phyloP scores from a whole-genome alignment of 202 grass and related monocot species.

The Setaria viridis region DNA sequence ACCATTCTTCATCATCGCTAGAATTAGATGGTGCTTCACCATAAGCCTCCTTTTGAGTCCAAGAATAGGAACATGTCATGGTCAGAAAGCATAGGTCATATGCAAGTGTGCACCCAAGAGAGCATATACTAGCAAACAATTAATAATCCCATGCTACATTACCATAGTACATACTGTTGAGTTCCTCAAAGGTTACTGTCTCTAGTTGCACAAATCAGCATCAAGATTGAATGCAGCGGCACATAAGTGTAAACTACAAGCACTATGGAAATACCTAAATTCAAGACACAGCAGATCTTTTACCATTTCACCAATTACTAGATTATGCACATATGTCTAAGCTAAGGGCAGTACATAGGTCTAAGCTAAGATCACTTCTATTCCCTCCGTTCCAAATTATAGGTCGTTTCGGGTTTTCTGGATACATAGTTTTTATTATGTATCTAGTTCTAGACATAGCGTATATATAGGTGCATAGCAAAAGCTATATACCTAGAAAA shows the following conservation, averaged over 20 bases:
- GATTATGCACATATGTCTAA: not conserved
- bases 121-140: not conserved
- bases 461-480: too few species aligned
- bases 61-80: conserved; percentile 50
- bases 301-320: conserved; percentile 23
- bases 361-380: not conserved
- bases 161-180: conserved; percentile 9
- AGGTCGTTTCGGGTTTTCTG: too few species aligned
- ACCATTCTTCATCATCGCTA: conserved; percentile 83
- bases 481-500: too few species aligned
- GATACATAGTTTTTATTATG: too few species aligned
- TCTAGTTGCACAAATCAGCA: not conserved
- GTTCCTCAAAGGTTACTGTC: not conserved
- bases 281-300: conserved; percentile 19
- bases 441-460: too few species aligned
- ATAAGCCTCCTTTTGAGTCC: conserved; percentile 72
- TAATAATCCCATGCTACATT: conserved; percentile 8
- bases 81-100: not conserved
- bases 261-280: conserved; percentile 17
- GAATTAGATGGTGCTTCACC: conserved; percentile 64
- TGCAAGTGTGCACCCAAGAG: not conserved
- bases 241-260: not conserved
- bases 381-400: too few species aligned
- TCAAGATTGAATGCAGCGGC: not conserved
- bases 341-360: not conserved